Conservation (phyloP, 1,284 basidiomycete genomes). For the Pseudozyma tsukubaensis region DNA sequence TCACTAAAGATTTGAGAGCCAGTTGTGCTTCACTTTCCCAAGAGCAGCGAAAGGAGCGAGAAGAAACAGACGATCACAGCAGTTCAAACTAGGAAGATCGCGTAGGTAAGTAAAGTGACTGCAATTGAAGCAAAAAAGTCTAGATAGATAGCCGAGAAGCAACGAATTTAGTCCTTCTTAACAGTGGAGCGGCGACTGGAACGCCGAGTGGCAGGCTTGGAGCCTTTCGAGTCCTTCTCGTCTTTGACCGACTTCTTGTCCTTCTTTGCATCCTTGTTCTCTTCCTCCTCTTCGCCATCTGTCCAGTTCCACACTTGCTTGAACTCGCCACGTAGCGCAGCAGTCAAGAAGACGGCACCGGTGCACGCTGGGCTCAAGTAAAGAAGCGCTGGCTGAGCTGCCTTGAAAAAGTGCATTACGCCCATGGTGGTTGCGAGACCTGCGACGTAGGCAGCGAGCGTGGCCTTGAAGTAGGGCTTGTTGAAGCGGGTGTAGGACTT, state of each 20-base stretch:
- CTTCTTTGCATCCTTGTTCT: constrained; percentile 25
- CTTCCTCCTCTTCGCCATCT: constrained; percentile 49
- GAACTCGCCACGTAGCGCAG: constrained; percentile 68
- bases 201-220: constrained; percentile 17
- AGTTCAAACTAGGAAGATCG: too few species aligned
- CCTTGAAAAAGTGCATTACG: constrained; percentile 84
- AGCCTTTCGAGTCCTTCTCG: constrained; percentile 18
- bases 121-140: background rate
- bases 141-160: background rate
- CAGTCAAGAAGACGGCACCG: constrained; percentile 68
- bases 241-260: constrained; percentile 20
- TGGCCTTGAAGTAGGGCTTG: constrained; percentile 83
- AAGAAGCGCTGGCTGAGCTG: constrained; percentile 90
- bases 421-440: constrained; percentile 84
- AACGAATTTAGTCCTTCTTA: constrained; percentile 20
- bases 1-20: too few species aligned
- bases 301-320: constrained; percentile 60
- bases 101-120: too few species aligned
- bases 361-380: constrained; percentile 79
- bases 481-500: constrained; percentile 70
- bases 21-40: too few species aligned
- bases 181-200: constrained; percentile 21
- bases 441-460: constrained; percentile 79
- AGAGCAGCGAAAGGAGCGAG: too few species aligned
- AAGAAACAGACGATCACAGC: too few species aligned